Base-by-base conservation (phyloP, 164 flowering plant species). In the Dillenia suffruticosa region DNA sequence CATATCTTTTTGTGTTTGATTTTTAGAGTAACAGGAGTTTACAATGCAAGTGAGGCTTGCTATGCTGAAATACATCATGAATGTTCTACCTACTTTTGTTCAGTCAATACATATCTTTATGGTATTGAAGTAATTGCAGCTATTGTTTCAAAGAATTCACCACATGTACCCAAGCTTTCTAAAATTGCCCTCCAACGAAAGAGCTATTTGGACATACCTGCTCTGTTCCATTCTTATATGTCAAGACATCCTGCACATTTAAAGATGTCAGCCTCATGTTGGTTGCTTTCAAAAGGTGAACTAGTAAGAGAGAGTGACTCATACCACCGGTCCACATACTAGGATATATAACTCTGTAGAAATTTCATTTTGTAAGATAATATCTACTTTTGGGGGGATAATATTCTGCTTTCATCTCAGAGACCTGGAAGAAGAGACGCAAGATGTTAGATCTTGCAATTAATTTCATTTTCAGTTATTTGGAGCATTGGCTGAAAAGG, bases 391-490 rank as follows among this genome's bases (percentile, higher is more conserved):
- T n/a, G 8, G 96, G 96, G 53, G 97, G 96, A 68, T 76, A 92
- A 69, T 87, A 92, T 66, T 92, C 97, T 71, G 94, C 96, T 74
- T 74, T 87, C 85, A 92, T 85, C 71, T 89, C 90, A 12, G 94
- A 72, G 12, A 88, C 91, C 97, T 91, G 82, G 51, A 46, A 44
- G 17, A 48, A 70, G 52, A 68, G 57, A n/a, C 50, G 14, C 49
- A 51, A 44, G 47, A 47, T 63, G 22, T 44, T 57, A 71, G 40
- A 26, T 26, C 40, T 26, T 26, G 40, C 40, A 26, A 26, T 26
- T 26, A n/a, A n/a, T n/a, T 26, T 26, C 5, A 0, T 26, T 5
- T 32, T 26, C 40, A 26, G n/a, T n/a, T n/a, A n/a, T n/a, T n/a
- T n/a, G n/a, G n/a, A n/a, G n/a, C n/a, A n/a, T n/a, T n/a, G n/a